Base-by-base conservation (phyloP, 352 stramenopile genomes). In the Poterioochromonas sp. region DNA sequence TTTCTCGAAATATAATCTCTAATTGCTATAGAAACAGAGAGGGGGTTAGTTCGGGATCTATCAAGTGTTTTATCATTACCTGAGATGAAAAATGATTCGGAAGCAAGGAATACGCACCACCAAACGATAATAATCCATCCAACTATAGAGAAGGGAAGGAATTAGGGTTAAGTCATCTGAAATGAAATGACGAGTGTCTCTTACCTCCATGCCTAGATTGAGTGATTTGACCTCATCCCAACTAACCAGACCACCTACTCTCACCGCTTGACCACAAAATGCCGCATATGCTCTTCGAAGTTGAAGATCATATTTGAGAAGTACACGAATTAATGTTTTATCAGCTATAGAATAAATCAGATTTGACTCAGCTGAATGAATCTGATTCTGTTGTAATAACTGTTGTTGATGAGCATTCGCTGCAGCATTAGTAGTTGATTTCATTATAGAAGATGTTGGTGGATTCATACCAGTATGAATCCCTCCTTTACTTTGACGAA, bases 261-360 rank as follows among this genome's bases (percentile, higher is more conserved):
- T 3, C 1, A 69, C 35, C 8, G 11, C 41, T 51, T 44, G 35
- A 22, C 15, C 49, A 69, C 43, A 37, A 35, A 78, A 78, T 15
- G 11, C 29, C 32, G 41, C 47, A 29, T 49, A 78, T 32, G 32
- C 22, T 37, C 39, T 63, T 68, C 71, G 5, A 32, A 78, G 39
- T 29, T 40, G 47, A 3, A 69, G 5, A 69, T 78, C 71, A 37
- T 69, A 78, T 29, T 78, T 78, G 1, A 78, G 32, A 11, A 78
- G 37, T 26, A 69, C 71, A 0, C 71, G 8, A 29, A 78, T 15
- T 35, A 44, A 0, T 15, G 71, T 18, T 69, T 63, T 78, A 39
- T 78, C 49, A 1, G 32, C 40, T 37, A 54, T 54, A n/a, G n/a
- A n/a, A 20, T 69, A 18, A 18, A 26, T 69, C 8, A 69, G 26